A percentile compares a stretch with the other conserved stretches of the same genome.
Conservation (phyloP, 164 flowering plant species). For the Berberis thunbergii region DNA sequence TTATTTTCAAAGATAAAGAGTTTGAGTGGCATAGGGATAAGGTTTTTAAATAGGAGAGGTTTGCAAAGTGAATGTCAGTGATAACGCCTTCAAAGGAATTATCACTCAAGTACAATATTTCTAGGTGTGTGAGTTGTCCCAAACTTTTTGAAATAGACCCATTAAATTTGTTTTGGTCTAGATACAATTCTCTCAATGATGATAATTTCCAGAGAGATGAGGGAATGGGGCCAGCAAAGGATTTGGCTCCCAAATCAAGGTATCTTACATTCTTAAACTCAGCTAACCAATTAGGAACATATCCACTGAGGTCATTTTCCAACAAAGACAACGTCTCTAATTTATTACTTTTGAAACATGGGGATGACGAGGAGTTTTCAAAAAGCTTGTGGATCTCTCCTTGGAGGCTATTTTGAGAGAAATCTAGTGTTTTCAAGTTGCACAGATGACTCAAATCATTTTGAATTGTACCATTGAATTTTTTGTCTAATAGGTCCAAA, state of each 20-base stretch:
- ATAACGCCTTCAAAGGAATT: neutral
- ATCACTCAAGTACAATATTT: neutral
- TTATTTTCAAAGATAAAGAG: neutral
- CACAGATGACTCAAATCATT: too few relatives aligned
- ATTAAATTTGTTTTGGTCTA: neutral
- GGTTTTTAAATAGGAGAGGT: neutral
- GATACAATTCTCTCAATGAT: neutral
- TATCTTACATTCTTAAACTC: neutral
- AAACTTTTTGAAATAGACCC: neutral
- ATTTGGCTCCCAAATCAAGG: neutral
- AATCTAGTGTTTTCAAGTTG: too few relatives aligned
- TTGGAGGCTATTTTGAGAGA: too few relatives aligned
- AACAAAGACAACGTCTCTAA: too few relatives aligned
- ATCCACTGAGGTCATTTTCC: neutral
- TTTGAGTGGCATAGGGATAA: neutral
- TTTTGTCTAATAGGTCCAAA: too few relatives aligned
- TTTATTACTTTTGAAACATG: too few relatives aligned
- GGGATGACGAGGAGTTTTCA: too few relatives aligned
- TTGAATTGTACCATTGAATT: too few relatives aligned
- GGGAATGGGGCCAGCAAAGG: neutral
- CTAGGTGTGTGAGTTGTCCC: neutral
- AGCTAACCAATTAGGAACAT: neutral
- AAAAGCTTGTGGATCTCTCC: too few relatives aligned
- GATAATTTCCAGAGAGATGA: neutral
- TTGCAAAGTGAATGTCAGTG: neutral